Base-by-base conservation (phyloP, 2,329 filamentous ascomycete genomes). In the Colletotrichum simmondsii region DNA sequence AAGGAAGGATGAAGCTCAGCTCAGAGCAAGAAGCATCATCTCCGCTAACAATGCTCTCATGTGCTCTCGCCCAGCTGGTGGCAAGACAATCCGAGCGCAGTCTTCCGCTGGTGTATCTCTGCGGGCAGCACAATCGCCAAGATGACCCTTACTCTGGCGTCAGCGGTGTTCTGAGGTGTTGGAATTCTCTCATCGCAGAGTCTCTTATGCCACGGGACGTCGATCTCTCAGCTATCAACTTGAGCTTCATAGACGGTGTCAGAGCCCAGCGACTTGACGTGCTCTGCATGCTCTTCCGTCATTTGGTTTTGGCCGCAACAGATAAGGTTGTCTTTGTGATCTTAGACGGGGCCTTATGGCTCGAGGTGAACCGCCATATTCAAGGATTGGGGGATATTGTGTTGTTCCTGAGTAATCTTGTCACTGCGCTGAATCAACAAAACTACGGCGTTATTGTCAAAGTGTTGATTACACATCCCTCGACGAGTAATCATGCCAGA, bases 11-110 rank as follows among this genome's bases (percentile, higher is more conserved):
- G 60, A 53, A 59, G n/a, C 30, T 70, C 3, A 70, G 6, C 2
- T 12, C 52, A 14, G 67, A 70, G 22, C 67, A 70, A 6, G 67
- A 70, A 19, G 28, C 37, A 14, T 14, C 67, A 4, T 69, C 67
- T 1, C 67, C 60, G 2, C 22, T 69, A 3, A 65, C 67, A 5
- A 22, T 69, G 2, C 60, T 69, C 37, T 53, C 60, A 7, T 69
- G 67, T 30, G 28, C 57, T 10, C 42, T 69, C 12, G 56, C 37
- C 1, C 67, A 65, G n/a, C 8, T n/a, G 1, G 37, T 65, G 5
- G 37, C 22, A 4, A 58, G 24, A 37, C n/a, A 52, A 26, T 32
- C 67, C 2, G 54, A 26, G 12, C 53, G 37, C 4, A 59, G 60
- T 2, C 11, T 69, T 4, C 60, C 67, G 22, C 37, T 69, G 2